Evolutionary conservation across 2,329 filamentous ascomycete genomes (phyloP).

Genomic region (Arthrobotrys iridis): DNA sequence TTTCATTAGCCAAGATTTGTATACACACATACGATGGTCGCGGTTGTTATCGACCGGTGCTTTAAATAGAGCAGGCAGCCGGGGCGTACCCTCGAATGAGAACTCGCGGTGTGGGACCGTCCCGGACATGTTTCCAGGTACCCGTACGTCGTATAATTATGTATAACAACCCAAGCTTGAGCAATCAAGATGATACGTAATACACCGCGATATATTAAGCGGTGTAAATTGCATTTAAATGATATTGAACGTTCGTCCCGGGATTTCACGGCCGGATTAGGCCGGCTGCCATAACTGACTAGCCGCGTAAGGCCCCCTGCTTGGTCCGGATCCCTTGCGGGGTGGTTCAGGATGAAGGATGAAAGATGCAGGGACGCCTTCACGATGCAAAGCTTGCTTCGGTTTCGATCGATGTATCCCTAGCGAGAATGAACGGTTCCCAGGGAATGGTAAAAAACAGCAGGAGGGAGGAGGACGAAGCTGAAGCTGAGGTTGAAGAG

Average conservation of each 20-base stretch:
- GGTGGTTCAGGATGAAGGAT: background rate
- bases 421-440: background rate
- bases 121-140: conserved; percentile 17
- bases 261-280: conserved; percentile 29
- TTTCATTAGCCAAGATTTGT: conserved; percentile 11
- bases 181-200: background rate
- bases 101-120: conserved; percentile 40
- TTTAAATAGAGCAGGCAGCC: conserved; percentile 12
- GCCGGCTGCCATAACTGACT: conserved; percentile 43
- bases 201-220: background rate
- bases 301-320: conserved; percentile 10
- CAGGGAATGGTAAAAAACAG: background rate
- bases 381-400: too few relatives aligned
- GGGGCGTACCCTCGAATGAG: conserved; percentile 34
- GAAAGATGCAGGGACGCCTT: conserved; percentile 31
- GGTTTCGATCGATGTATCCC: background rate
- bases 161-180: background rate
- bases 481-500: too few relatives aligned
- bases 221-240: too few relatives aligned
- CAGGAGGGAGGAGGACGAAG: background rate
- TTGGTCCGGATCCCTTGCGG: background rate
- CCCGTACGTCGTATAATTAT: conserved; percentile 1
- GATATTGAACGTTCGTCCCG: background rate
- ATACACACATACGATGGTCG: background rate
- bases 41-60: background rate